These are phyloP conservation scores for Dryas integrifolia DNA, from an alignment of 331 rosid species.

Conservation along the genomic window DNA sequence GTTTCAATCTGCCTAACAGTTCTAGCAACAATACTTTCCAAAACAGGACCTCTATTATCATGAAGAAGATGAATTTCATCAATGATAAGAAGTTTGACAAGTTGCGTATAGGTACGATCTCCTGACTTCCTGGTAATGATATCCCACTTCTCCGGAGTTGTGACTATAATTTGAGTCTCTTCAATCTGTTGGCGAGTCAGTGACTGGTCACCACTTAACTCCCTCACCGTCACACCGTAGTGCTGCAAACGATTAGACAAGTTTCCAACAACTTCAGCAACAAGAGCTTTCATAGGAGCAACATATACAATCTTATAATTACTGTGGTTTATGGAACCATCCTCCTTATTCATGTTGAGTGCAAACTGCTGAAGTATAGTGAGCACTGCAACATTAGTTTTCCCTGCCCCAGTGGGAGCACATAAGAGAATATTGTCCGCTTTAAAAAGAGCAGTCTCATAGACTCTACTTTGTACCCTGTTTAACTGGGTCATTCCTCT, in stretches of 20 bases:
- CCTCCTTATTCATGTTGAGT: slow-evolving; percentile 61
- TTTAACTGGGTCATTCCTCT: slow-evolving; percentile 89
- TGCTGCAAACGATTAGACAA: slow-evolving; percentile 88
- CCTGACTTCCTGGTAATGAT: slow-evolving; percentile 93
- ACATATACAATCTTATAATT: slow-evolving; percentile 89
- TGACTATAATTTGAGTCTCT: slow-evolving; percentile 94
- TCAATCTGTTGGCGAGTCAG: slow-evolving; percentile 88
- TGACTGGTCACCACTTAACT: slow-evolving; percentile 92
- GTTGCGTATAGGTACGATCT: slow-evolving; percentile 90
- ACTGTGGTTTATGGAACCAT: slow-evolving; percentile 74
- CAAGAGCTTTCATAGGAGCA: slow-evolving; percentile 99
- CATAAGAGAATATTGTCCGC: slow-evolving; percentile 75
- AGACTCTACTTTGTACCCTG: slow-evolving; percentile 90
- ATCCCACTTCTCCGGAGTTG: slow-evolving; percentile 99
- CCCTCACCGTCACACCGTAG: slow-evolving; percentile 75
- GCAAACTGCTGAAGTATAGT: slow-evolving; percentile 92
- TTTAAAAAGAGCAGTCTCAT: slow-evolving; percentile 72
- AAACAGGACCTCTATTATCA: slow-evolving; percentile 96
- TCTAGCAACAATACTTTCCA: slow-evolving; percentile 95
- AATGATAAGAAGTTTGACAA: slow-evolving; percentile 83
- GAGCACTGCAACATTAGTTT: slow-evolving; percentile 93
- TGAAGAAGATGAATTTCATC: slow-evolving; percentile 98
- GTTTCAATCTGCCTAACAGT: slow-evolving; percentile 93
- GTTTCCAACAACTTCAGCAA: slow-evolving; percentile 95
- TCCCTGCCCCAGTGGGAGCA: slow-evolving; percentile 99